phyloP scores from a whole-genome alignment of 768 basidiomycete species.

The Holtermannia corniformis region DNA sequence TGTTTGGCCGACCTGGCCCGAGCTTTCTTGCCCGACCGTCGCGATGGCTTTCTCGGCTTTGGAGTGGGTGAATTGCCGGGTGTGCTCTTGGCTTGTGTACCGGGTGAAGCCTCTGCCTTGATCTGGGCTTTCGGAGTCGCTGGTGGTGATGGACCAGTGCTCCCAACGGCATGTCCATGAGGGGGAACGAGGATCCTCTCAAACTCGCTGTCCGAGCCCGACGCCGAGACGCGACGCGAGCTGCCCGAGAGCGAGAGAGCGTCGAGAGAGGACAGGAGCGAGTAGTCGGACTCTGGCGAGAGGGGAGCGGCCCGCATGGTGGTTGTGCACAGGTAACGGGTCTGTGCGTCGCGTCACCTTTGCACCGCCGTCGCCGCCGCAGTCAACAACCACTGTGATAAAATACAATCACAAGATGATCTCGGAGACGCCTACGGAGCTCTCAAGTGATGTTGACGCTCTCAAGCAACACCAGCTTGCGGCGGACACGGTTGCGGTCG shows the following conservation, averaged over 20 bases:
- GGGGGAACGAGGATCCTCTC: too few relatives aligned
- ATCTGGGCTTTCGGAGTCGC: background rate
- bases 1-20: conserved; percentile 2
- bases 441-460: background rate
- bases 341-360: background rate
- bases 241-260: conserved; percentile 7
- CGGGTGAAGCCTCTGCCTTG: conserved; percentile 4
- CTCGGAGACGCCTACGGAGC: background rate
- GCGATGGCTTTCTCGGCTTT: too few relatives aligned
- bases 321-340: background rate
- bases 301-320: background rate
- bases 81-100: background rate
- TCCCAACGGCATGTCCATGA: too few relatives aligned
- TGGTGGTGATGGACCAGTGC: too few relatives aligned
- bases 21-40: background rate
- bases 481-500: background rate
- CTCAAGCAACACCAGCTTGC: background rate
- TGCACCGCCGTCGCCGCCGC: background rate
- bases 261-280: conserved; percentile 13
- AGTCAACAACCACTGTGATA: too few relatives aligned
- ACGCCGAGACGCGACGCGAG: background rate
- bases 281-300: conserved; percentile 9
- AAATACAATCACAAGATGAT: too few relatives aligned
- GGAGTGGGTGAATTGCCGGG: too few relatives aligned
- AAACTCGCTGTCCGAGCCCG: too few relatives aligned